Percentiles rank a stretch among this genome's conserved stretches.
Conservation (phyloP, 805 yeast genomes). For the Teunomyces barrocoloradensis region DNA sequence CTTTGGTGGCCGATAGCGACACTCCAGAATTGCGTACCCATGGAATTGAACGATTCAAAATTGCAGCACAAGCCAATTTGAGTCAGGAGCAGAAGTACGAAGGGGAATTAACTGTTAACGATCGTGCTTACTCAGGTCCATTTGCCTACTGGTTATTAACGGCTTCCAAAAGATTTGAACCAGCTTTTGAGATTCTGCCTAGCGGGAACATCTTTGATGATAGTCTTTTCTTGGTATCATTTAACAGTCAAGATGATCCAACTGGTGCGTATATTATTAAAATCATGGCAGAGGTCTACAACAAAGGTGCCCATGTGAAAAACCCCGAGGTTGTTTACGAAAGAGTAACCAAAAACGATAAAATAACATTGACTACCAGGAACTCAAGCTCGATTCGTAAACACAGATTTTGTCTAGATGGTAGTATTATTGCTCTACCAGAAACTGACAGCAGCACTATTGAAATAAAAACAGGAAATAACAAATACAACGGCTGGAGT, state of each 20-base stretch:
- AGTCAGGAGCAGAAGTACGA: slow-evolving; percentile 48
- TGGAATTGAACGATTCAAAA: slow-evolving; percentile 65
- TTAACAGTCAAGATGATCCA: slow-evolving; percentile 32
- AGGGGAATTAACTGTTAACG: slow-evolving; percentile 34
- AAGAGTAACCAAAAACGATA: slow-evolving; percentile 27
- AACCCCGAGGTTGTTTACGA: slow-evolving; percentile 50
- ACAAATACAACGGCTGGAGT: slow-evolving; percentile 20
- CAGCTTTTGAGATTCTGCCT: slow-evolving; percentile 64
- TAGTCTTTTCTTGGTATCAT: slow-evolving; percentile 45
- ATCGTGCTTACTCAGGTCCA: slow-evolving; percentile 26
- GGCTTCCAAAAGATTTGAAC: slow-evolving; percentile 55
- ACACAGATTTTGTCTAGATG: slow-evolving; percentile 69
- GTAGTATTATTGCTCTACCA: slow-evolving; percentile 44
- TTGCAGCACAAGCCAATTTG: slow-evolving; percentile 63
- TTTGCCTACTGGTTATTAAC: slow-evolving; percentile 63
- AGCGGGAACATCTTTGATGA: slow-evolving; percentile 43
- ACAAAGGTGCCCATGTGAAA: slow-evolving; percentile 51
- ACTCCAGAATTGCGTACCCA: slow-evolving; percentile 59
- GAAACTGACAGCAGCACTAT: slow-evolving; percentile 13
- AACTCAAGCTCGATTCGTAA: slow-evolving; percentile 15
- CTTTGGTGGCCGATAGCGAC: slow-evolving; percentile 78
- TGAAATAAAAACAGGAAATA: slow-evolving; percentile 17
- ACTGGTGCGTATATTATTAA: slow-evolving; percentile 41
- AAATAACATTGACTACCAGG: slow-evolving; percentile 15
- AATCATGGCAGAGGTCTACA: slow-evolving; percentile 56